Conservation (phyloP, 768 basidiomycete species). For the Aureoboletus auriporus region DNA sequence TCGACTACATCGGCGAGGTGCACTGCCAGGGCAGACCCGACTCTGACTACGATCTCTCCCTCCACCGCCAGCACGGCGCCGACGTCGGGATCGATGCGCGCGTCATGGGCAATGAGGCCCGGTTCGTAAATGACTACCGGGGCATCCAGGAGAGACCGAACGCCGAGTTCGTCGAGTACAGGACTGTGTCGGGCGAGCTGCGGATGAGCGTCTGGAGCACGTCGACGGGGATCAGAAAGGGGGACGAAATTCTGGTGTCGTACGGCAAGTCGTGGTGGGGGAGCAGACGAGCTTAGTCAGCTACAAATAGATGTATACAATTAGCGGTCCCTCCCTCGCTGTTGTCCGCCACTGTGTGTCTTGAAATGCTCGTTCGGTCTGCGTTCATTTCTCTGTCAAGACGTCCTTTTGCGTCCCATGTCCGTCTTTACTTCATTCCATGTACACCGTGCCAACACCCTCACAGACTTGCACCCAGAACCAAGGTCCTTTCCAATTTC, state of each 20-base stretch:
- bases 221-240: slow-evolving; percentile 59
- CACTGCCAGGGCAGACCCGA: slow-evolving; percentile 70
- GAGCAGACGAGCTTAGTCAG: slow-evolving; percentile 36
- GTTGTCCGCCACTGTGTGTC: background rate
- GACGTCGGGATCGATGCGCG: slow-evolving; percentile 79
- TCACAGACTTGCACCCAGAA: slow-evolving; percentile 15
- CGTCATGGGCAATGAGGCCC: slow-evolving; percentile 75
- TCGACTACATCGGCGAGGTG: slow-evolving; percentile 82
- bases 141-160: slow-evolving; percentile 70
- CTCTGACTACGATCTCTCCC: slow-evolving; percentile 87
- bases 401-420: slow-evolving; percentile 20
- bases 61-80: slow-evolving; percentile 56
- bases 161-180: slow-evolving; percentile 60
- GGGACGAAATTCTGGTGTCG: slow-evolving; percentile 81
- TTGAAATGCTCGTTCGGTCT: slow-evolving; percentile 16
- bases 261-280: slow-evolving; percentile 90
- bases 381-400: slow-evolving; percentile 47
- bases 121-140: slow-evolving; percentile 90
- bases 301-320: slow-evolving; percentile 17
- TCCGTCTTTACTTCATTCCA: slow-evolving; percentile 31
- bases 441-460: slow-evolving; percentile 12
- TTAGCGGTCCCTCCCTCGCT: background rate
- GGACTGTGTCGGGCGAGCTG: slow-evolving; percentile 54
- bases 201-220: slow-evolving; percentile 76
- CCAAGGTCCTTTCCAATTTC: slow-evolving; percentile 38